Percentiles rank a stretch among this genome's conserved stretches.
These are phyloP conservation scores for Lasiodiplodia hormozganensis DNA, from an alignment of 2,329 filamentous ascomycete genomes.

Conservation along the genomic window DNA sequence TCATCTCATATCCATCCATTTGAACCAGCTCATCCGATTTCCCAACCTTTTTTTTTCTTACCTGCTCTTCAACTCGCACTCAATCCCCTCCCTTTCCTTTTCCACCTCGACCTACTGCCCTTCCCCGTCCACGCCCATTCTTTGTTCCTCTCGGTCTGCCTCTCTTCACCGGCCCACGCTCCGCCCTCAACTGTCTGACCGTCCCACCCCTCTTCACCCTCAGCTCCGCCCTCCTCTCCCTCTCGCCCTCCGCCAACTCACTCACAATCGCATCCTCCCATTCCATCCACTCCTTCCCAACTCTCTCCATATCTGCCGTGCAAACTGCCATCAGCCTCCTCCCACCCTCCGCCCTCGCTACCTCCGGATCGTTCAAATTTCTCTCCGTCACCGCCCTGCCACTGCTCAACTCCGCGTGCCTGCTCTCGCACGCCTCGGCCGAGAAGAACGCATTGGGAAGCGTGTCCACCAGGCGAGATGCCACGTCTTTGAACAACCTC, in stretches of 20 bases:
- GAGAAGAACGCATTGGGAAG: not conserved
- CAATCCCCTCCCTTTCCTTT: not conserved
- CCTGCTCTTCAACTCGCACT: not conserved
- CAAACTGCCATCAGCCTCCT: conserved; percentile 1
- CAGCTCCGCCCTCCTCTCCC: not conserved
- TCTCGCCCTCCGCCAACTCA: not conserved
- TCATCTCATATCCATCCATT: not conserved
- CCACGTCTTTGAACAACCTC: not conserved
- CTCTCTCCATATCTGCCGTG: not conserved
- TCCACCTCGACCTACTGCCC: no score
- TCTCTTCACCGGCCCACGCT: not conserved
- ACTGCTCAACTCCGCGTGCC: not conserved
- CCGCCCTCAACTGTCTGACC: not conserved
- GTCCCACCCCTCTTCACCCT: not conserved
- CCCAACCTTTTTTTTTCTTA: no score
- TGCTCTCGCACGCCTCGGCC: conserved; percentile 6
- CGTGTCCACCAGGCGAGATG: not conserved
- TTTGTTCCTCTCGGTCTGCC: not conserved
- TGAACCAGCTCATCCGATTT: not conserved
- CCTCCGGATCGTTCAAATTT: not conserved
- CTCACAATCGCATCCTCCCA: not conserved
- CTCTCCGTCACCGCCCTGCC: not conserved
- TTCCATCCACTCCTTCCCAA: not conserved
- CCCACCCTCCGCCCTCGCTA: not conserved
- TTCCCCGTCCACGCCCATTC: no score